These are phyloP conservation scores for Rhodotorula babjevae DNA, from an alignment of 768 basidiomycete species.

Conservation along the genomic window DNA sequence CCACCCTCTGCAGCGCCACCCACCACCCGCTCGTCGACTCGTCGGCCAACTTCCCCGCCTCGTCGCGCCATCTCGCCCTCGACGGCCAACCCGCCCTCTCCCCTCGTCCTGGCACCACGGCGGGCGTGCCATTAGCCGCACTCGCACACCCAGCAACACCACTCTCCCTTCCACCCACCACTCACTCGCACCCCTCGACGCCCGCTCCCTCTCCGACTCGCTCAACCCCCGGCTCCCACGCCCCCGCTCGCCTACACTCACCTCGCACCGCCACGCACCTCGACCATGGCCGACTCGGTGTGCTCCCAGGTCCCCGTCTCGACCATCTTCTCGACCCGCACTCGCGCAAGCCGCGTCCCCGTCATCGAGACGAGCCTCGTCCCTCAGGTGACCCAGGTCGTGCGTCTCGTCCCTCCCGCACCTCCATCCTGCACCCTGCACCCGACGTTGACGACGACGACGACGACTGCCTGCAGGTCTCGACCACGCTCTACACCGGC, in stretches of 20 bases:
- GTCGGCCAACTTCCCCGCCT: too few species aligned
- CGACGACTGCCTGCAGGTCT: neutral
- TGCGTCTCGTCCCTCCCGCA: neutral
- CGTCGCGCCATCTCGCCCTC: neutral
- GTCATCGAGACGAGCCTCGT: conserved; percentile 4
- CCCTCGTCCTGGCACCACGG: neutral
- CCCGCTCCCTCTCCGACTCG: neutral
- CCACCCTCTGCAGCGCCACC: too few species aligned
- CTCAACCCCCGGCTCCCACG: neutral
- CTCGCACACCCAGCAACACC: neutral
- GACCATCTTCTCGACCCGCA: conserved; percentile 11
- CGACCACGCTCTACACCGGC: neutral
- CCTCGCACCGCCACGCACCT: too few species aligned
- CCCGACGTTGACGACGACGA: too few species aligned
- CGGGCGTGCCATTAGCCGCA: neutral
- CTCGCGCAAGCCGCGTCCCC: conserved; percentile 11
- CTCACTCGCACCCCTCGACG: neutral
- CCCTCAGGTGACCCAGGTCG: conserved; percentile 11
- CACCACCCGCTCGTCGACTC: too few species aligned
- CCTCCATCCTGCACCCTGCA: neutral
- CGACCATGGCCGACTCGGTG: neutral
- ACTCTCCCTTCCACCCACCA: neutral
- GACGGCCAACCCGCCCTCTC: neutral
- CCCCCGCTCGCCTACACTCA: neutral
- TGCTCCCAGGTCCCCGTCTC: neutral